Evolutionary conservation across 306 rosid genomes (phyloP).

Genomic region (Geum urbanum): DNA sequence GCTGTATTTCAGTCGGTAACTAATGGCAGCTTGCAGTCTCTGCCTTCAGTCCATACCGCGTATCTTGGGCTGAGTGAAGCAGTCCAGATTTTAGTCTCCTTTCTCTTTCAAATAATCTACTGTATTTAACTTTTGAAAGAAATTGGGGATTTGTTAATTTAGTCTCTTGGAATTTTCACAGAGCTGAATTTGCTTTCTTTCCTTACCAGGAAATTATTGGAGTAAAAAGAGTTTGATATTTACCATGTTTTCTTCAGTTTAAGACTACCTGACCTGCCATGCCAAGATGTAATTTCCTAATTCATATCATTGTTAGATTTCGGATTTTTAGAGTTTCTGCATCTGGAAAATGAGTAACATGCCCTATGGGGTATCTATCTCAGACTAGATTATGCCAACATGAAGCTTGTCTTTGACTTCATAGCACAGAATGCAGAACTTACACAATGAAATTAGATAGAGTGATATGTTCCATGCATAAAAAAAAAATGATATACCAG

Average conservation of each 20-base stretch:
- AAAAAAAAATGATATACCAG: conserved; percentile 5
- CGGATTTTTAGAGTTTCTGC: too few species aligned
- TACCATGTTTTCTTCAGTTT: background rate
- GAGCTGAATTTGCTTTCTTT: background rate
- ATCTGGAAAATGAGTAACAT: too few species aligned
- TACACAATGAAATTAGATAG: background rate
- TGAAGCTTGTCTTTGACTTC: conserved; percentile 19
- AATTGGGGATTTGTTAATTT: background rate
- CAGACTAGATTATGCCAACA: conserved; percentile 3
- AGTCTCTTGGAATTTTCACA: conserved; percentile 7
- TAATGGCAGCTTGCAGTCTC: background rate
- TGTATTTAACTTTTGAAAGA: background rate
- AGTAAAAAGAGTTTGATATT: background rate
- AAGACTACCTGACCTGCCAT: background rate
- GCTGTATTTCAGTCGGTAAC: conserved; percentile 34
- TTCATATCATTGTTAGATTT: background rate
- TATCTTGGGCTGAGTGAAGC: background rate
- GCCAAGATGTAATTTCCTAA: background rate
- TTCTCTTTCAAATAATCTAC: background rate
- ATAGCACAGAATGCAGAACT: background rate
- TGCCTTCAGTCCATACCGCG: background rate
- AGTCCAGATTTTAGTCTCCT: background rate
- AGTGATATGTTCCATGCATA: conserved; percentile 22
- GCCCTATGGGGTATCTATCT: background rate
- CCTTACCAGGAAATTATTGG: too few species aligned